Evolutionary conservation across 805 yeast genomes (phyloP), one percentile per base, ranked within the genome.

Genomic region (Pichia eremophila): DNA sequence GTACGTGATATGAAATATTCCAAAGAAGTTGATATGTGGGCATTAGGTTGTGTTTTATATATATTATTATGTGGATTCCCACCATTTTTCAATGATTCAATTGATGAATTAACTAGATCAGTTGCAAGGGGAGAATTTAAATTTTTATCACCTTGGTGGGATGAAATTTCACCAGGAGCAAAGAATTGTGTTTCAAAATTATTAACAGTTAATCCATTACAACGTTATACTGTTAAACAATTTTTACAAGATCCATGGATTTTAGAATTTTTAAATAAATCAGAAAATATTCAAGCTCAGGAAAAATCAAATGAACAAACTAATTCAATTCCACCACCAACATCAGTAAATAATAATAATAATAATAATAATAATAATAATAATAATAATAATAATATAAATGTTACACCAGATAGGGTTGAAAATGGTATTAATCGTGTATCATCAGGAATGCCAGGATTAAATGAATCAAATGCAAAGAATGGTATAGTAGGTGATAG

Each of bases 21-120:
- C 2, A 88, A 86, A 69, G 84, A 89, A 53, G 99, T 93, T 36
- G 99, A 93, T 63, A 87, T 93, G 93, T 93, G 99, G 99, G 97
- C 97, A 6, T 71, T 93, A 46, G 99, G 99, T 0, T 93, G 99
- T 68, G 96, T 93, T 0, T 68, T 93, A 47, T 93, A 93, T 62
- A 93, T 98, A 0, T 70, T 93, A 40, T 69, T 93, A 35, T 93
- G 98, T 69, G 99, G 99, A 4, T 93, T 93, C 67, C 99, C 99
- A 1, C 99, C 99, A 6, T 93, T 93, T 61, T 93, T 89, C 65
- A 95, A 87, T 60, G 93, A 85, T 59, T 69, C 81, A 50, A 82
- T 83, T 51, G 90, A 83, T 50, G 72, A 75, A 2, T 71, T 85
- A 50, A 85, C 95, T 5, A 83, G 78, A 54, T 83, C 85, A 56